Conservation (phyloP, 768 basidiomycete species). For the Kwoniella mangroviensis region DNA sequence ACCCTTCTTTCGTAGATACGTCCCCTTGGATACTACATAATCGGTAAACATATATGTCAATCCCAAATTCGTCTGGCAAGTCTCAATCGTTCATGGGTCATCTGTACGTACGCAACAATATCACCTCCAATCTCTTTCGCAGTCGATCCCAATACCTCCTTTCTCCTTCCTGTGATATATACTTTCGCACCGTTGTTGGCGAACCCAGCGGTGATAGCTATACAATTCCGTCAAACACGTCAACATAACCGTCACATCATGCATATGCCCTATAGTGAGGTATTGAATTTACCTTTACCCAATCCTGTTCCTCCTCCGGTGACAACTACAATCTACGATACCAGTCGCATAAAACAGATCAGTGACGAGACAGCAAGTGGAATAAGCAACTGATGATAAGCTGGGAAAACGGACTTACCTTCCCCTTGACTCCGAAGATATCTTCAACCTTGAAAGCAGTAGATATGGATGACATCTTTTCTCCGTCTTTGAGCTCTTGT, state of each 20-base stretch:
- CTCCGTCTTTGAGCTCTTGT: too few relatives aligned
- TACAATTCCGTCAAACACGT: too few relatives aligned
- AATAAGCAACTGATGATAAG: not conserved
- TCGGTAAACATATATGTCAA: slow-evolving; percentile 2
- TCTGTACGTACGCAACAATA: slow-evolving; percentile 9
- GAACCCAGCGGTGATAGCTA: slow-evolving; percentile 50
- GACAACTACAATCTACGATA: slow-evolving; percentile 38
- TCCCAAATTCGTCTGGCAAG: too few relatives aligned
- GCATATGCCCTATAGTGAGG: not conserved
- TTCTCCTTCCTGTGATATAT: slow-evolving; percentile 49
- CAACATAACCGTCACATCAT: not conserved
- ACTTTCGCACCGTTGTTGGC: slow-evolving; percentile 53
- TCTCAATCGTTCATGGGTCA: too few relatives aligned
- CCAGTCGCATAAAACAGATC: not conserved
- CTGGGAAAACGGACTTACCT: slow-evolving; percentile 5
- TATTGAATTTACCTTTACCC: slow-evolving; percentile 44
- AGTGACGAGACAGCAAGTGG: not conserved
- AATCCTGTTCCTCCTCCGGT: slow-evolving; percentile 57
- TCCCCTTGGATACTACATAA: slow-evolving; percentile 42
- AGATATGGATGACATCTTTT: slow-evolving; percentile 17
- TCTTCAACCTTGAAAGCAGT: slow-evolving; percentile 30
- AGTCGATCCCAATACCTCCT: slow-evolving; percentile 40
- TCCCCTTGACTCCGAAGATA: slow-evolving; percentile 32
- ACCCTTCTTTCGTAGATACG: slow-evolving; percentile 42
- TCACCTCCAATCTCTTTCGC: slow-evolving; percentile 36